Percentiles rank a stretch among this genome's conserved stretches.
phyloP scores from a whole-genome alignment of 306 rosid species.

The Prunus padus region DNA sequence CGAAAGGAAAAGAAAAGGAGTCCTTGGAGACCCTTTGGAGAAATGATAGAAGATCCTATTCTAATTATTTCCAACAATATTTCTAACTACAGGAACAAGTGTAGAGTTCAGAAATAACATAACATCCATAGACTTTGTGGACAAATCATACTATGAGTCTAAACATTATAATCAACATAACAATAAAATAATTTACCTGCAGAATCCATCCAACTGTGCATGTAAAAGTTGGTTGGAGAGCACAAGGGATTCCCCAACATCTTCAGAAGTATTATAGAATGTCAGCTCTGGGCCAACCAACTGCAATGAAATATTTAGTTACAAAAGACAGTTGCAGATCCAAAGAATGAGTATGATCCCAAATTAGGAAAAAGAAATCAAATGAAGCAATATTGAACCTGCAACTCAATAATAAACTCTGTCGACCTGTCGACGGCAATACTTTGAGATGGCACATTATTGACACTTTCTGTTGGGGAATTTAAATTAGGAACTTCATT shows the following conservation, averaged over 20 bases:
- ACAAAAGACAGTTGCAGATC: not conserved
- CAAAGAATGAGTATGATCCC: not conserved
- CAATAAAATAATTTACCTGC: conserved; percentile 52
- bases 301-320: conserved; percentile 45
- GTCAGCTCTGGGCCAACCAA: conserved; percentile 93
- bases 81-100: not conserved
- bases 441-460: conserved; percentile 40
- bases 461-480: conserved; percentile 37
- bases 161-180: conserved; percentile 9
- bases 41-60: conserved; percentile 1
- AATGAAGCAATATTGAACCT: conserved; percentile 49
- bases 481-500: conserved; percentile 35
- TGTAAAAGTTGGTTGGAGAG: conserved; percentile 84
- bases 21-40: not conserved
- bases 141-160: not conserved
- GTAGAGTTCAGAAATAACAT: not conserved
- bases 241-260: conserved; percentile 55
- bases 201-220: conserved; percentile 84
- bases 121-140: not conserved
- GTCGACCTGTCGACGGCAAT: conserved; percentile 37
- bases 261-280: conserved; percentile 73
- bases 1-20: not conserved
- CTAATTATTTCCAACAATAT: not conserved
- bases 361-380: not conserved
- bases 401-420: conserved; percentile 72